A percentile compares a stretch with the other conserved stretches of the same genome.
These are phyloP conservation scores for Aspergillus indologenus DNA, from an alignment of 495 filamentous ascomycete genomes.

Conservation along the genomic window DNA sequence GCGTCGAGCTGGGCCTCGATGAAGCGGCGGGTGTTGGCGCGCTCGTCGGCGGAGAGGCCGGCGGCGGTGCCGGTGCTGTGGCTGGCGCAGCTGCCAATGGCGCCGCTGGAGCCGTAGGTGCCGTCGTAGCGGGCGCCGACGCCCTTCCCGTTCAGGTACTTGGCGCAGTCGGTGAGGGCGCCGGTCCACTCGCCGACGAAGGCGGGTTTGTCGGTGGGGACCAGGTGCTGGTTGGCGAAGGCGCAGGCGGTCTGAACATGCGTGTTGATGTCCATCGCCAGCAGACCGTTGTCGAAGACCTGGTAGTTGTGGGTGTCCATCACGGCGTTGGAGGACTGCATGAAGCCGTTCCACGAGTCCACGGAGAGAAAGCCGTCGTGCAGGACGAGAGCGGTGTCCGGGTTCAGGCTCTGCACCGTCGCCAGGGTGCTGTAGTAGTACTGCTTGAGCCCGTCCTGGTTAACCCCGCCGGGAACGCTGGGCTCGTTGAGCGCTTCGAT, in stretches of 20 bases:
- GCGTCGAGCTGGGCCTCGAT: conserved; percentile 75
- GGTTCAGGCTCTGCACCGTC: conserved; percentile 47
- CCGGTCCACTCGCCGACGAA: conserved; percentile 70
- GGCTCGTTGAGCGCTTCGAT: conserved; percentile 77
- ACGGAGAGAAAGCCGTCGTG: conserved; percentile 66
- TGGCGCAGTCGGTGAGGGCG: conserved; percentile 72
- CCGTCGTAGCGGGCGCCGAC: conserved; percentile 71
- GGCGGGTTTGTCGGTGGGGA: conserved; percentile 63
- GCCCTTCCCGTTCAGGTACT: conserved; percentile 66
- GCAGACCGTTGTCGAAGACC: conserved; percentile 59
- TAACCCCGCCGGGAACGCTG: conserved; percentile 50
- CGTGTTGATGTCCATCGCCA: conserved; percentile 43
- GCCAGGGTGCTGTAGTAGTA: conserved; percentile 65
- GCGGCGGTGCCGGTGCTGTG: conserved; percentile 57
- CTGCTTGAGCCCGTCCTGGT: conserved; percentile 50
- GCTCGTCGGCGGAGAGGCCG: conserved; percentile 48
- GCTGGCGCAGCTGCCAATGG: conserved; percentile 56
- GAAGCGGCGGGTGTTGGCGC: conserved; percentile 56
- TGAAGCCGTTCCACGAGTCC: conserved; percentile 70
- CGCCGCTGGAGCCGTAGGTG: conserved; percentile 42
- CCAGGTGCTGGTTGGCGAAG: conserved; percentile 44
- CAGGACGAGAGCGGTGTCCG: conserved; percentile 57
- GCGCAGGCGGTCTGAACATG: conserved; percentile 54
- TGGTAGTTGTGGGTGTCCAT: conserved; percentile 69
- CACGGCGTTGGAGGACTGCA: conserved; percentile 59